Conservation (phyloP, 345 rosid genomes). For the Pseudoturritis turrita region DNA sequence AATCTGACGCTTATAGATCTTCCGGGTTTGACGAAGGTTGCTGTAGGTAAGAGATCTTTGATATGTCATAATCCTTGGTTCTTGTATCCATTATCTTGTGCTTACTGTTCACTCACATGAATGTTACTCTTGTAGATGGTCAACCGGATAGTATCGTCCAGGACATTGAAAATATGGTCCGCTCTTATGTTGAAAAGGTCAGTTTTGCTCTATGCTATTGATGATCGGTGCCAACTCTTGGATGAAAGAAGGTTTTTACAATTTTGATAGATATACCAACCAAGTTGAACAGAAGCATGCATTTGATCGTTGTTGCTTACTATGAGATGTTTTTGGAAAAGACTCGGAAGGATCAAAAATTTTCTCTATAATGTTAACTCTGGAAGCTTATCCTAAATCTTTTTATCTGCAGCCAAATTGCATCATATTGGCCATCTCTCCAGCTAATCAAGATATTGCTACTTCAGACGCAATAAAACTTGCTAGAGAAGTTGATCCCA, state of each 20-base stretch:
- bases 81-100: conserved; percentile 1
- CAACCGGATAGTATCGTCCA: conserved; percentile 82
- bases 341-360: not conserved
- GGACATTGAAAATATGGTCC: conserved; percentile 98
- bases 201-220: conserved; percentile 20
- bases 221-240: not conserved
- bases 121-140: conserved; percentile 66
- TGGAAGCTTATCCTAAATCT: conserved; percentile 13
- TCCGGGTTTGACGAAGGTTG: conserved; percentile 99
- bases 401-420: conserved; percentile 77
- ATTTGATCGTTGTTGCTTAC: not conserved
- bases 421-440: conserved; percentile 97
- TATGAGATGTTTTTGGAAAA: not conserved
- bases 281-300: not conserved
- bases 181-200: conserved; percentile 98
- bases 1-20: conserved; percentile 96
- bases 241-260: not conserved
- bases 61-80: conserved; percentile 29
- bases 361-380: conserved; percentile 4
- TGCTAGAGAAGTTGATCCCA: conserved; percentile 98
- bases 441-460: conserved; percentile 99
- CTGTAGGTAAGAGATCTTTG: conserved; percentile 65
- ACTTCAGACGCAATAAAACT: conserved; percentile 99
- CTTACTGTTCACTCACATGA: not conserved
- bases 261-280: not conserved